phyloP scores from a whole-genome alignment of 2,329 filamentous ascomycete genomes.

The Bipolaris sorokiniana region DNA sequence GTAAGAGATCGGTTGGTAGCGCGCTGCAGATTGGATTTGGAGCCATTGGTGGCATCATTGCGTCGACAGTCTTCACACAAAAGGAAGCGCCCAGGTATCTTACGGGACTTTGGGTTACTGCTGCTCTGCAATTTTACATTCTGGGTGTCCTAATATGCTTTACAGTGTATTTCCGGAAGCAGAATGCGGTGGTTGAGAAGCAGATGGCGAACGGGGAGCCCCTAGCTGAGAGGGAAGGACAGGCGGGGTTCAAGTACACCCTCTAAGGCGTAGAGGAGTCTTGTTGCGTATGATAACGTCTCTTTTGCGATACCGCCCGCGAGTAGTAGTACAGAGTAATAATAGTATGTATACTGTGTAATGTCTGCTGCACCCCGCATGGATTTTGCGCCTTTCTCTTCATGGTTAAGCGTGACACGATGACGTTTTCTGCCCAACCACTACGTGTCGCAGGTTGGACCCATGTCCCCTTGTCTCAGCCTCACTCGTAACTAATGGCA shows the following conservation, averaged over 20 bases:
- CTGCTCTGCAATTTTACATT: constrained; percentile 28
- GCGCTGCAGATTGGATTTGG: constrained; percentile 35
- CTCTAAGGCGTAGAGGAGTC: background rate
- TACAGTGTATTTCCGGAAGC: constrained; percentile 22
- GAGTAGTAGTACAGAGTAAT: too few species aligned
- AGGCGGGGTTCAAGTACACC: constrained; percentile 30
- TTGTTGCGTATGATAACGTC: too few species aligned
- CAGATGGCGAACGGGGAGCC: constrained; percentile 21
- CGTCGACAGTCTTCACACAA: constrained; percentile 28
- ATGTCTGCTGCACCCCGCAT: too few species aligned
- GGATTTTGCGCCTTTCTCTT: background rate
- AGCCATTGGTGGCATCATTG: constrained; percentile 36
- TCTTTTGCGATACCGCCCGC: background rate
- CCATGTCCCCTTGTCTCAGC: constrained; percentile 12
- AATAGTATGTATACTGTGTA: too few species aligned
- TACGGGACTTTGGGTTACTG: constrained; percentile 28
- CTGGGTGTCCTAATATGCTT: constrained; percentile 18
- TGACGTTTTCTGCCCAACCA: constrained; percentile 2
- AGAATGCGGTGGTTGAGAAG: constrained; percentile 21
- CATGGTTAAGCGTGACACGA: background rate
- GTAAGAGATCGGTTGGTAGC: constrained; percentile 28
- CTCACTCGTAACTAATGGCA: constrained; percentile 4
- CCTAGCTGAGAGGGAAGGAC: constrained; percentile 25
- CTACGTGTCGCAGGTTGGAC: constrained; percentile 6
- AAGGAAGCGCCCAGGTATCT: constrained; percentile 32